Evolutionary conservation across 345 rosid genomes (phyloP).

Genomic region (Eucalyptus sideroxylon): DNA sequence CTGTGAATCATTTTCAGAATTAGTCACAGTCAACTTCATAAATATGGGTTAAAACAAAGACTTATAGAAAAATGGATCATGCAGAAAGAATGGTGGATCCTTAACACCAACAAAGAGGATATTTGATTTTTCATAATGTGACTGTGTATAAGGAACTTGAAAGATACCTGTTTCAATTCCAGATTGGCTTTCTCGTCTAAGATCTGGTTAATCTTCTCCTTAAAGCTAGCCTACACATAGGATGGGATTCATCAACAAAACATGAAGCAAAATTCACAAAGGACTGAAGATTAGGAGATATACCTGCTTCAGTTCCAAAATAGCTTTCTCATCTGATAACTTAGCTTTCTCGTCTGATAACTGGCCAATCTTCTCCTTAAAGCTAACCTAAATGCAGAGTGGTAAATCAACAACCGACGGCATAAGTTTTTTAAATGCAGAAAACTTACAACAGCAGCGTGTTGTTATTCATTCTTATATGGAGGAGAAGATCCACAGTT

Average conservation of each 20-base stretch:
- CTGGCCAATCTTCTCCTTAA: slow-evolving; percentile 28
- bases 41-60: neutral
- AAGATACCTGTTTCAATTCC: slow-evolving; percentile 33
- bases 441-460: slow-evolving; percentile 18
- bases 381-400: slow-evolving; percentile 30
- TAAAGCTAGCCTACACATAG: slow-evolving; percentile 39
- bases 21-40: neutral
- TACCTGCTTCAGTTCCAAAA: slow-evolving; percentile 36
- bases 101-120: neutral
- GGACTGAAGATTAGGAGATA: neutral
- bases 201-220: slow-evolving; percentile 24
- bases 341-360: slow-evolving; percentile 29
- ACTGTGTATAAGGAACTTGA: neutral
- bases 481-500: neutral
- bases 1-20: slow-evolving; percentile 21
- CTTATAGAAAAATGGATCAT: neutral
- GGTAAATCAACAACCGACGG: neutral
- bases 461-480: slow-evolving; percentile 3
- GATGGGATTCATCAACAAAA: neutral
- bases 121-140: neutral
- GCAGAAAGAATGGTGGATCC: neutral
- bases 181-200: slow-evolving; percentile 29
- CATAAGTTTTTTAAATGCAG: neutral
- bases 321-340: neutral
- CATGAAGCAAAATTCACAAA: neutral